Evolutionary conservation across 441 rosid genomes (phyloP).

Genomic region (Erodium chrysanthum): DNA sequence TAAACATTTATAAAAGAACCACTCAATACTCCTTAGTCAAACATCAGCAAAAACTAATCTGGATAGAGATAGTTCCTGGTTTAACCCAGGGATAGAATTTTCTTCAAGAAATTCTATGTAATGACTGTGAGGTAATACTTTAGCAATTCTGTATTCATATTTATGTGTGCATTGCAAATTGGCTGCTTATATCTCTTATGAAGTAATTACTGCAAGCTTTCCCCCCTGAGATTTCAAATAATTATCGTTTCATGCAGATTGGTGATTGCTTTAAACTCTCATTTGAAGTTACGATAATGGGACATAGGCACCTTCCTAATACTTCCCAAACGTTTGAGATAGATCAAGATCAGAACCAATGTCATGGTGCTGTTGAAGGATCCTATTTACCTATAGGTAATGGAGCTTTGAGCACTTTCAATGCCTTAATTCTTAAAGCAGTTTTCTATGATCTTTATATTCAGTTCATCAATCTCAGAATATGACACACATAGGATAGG

Average conservation of each 20-base stretch:
- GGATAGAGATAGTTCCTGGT: not conserved
- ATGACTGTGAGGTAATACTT: not conserved
- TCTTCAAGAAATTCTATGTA: not conserved
- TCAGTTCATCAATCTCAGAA: not conserved
- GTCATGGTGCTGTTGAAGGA: constrained; percentile 17
- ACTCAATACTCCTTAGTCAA: not conserved
- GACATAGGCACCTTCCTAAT: constrained; percentile 16
- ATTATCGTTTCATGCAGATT: constrained; percentile 16
- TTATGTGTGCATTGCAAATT: not conserved
- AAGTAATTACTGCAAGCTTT: not conserved
- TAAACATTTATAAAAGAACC: not conserved
- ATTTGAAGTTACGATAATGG: constrained; percentile 6
- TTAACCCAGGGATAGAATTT: constrained; percentile 4
- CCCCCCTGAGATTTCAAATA: not conserved
- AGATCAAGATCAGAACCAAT: constrained; percentile 18
- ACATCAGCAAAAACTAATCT: not conserved
- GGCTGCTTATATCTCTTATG: not conserved
- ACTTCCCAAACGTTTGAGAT: constrained; percentile 17
- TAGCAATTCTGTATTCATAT: not conserved
- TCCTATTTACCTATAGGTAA: constrained; percentile 16
- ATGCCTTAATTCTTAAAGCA: not conserved
- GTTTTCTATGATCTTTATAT: not conserved
- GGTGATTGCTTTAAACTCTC: constrained; percentile 2
- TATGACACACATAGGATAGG: not conserved
- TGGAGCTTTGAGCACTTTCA: constrained; percentile 6